Conservation (phyloP, 169 alveolate species). For the Plasmodium gonderi region DNA sequence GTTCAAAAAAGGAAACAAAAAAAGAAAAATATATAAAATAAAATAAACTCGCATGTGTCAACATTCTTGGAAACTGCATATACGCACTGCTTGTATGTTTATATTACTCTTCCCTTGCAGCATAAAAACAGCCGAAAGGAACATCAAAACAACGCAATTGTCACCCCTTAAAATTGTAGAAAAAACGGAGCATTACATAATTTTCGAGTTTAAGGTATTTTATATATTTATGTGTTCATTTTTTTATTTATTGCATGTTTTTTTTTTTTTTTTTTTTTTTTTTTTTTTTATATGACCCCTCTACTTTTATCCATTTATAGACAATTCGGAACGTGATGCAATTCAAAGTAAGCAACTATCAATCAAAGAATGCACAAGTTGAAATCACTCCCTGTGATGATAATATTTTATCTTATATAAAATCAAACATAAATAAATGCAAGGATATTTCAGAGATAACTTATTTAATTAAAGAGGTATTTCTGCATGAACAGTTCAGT, state of each 20-base stretch:
- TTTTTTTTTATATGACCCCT: neutral
- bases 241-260: neutral
- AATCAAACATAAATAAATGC: conserved; percentile 51
- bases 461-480: conserved; percentile 68
- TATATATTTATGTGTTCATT: neutral
- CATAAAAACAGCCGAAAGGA: conserved; percentile 56
- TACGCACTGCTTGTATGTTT: neutral
- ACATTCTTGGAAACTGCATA: neutral
- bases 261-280: neutral
- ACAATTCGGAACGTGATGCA: conserved; percentile 45
- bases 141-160: conserved; percentile 70
- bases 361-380: conserved; percentile 36
- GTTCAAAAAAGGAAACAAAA: neutral
- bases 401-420: conserved; percentile 57
- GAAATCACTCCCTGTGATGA: conserved; percentile 62
- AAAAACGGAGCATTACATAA: conserved; percentile 40
- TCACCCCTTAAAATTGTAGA: conserved; percentile 61
- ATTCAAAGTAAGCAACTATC: conserved; percentile 28
- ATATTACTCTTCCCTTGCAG: conserved; percentile 7
- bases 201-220: conserved; percentile 57
- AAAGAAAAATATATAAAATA: too few species aligned
- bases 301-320: conserved; percentile 7
- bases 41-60: neutral
- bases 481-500: neutral
- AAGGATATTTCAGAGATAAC: conserved; percentile 65